Base-by-base conservation (phyloP, 805 yeast genomes). In the Torulaspora maleeae region DNA sequence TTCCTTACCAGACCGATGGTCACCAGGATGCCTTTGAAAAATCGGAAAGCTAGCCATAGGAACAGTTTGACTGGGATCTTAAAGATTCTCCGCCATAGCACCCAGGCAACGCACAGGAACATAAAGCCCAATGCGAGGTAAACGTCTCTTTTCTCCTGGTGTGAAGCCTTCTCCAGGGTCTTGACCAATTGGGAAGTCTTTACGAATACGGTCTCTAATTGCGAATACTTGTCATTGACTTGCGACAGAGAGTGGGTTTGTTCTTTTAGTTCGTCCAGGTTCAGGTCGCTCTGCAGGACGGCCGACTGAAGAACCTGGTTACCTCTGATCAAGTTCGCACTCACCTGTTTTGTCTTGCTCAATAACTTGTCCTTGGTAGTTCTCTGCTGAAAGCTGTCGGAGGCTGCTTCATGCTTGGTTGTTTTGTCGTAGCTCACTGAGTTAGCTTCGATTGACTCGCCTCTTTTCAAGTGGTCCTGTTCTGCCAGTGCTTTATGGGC, bases 11-110 rank as follows among this genome's bases (percentile, higher is more conserved):
- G 45, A 6, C 69, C 69, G 1, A 58, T 38, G 2, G 63, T 41
- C 8, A 52, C 41, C 27, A 66, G 43, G 4, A 63, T 52, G 3
- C 58, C 61, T 50, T 73, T 77, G 51, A 73, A 64, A 37, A 65
- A 62, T 24, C 57, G 57, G 54, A 66, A 66, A 37, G 56, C 39
- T 10, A 64, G 19, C 69, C 69, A 66, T 8, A 66, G 28, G 2
- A 45, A 41, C 13, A 66, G 36, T 41, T 60, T 65, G 5, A 58
- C 50, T 1, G 70, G 70, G 15, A 58, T 41, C 41, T 57, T 63
- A 45, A 66, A 58, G 4, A 66, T 51, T 36, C 70, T 60, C 28
- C 68, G 50, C 68, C 69, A 66, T 4, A 66, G 42, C 3, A 66
- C 64, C 69, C 68, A 66, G 1, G 58, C 41, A 2, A 65, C 50